Evolutionary conservation across 2,329 filamentous ascomycete genomes (phyloP).

Genomic region (Ustulina deusta): DNA sequence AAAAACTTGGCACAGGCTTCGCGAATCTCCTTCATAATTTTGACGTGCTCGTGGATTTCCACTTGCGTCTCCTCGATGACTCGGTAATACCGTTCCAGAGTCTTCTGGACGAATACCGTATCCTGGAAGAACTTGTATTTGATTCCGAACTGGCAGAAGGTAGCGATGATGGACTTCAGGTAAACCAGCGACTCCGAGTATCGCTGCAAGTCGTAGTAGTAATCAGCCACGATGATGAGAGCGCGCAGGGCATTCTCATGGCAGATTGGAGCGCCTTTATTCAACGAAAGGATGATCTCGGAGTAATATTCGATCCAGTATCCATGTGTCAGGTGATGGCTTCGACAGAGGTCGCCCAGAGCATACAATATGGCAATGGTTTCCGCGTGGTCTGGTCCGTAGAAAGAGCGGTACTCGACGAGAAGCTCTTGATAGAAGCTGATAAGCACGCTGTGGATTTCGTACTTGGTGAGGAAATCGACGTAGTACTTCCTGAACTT

Average conservation of each 20-base stretch:
- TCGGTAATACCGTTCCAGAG: conserved; percentile 34
- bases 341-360: conserved; percentile 35
- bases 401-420: conserved; percentile 38
- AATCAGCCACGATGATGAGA: conserved; percentile 36
- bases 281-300: conserved; percentile 32
- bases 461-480: conserved; percentile 35
- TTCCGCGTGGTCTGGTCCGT: conserved; percentile 29
- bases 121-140: conserved; percentile 36
- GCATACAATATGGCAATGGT: conserved; percentile 36
- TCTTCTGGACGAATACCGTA: conserved; percentile 33
- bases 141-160: conserved; percentile 37
- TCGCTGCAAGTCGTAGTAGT: conserved; percentile 38
- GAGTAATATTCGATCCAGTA: conserved; percentile 40
- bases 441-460: conserved; percentile 36
- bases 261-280: conserved; percentile 33
- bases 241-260: conserved; percentile 35
- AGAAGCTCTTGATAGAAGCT: conserved; percentile 38
- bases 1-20: conserved; percentile 33
- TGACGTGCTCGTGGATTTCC: conserved; percentile 35
- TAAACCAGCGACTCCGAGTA: conserved; percentile 37
- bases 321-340: conserved; percentile 36
- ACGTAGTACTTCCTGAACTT: conserved; percentile 35
- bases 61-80: conserved; percentile 39
- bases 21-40: conserved; percentile 37
- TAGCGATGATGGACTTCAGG: conserved; percentile 35